Evolutionary conservation across 1,139 yeast genomes (phyloP).

Genomic region (Debaryomyces sp.): DNA sequence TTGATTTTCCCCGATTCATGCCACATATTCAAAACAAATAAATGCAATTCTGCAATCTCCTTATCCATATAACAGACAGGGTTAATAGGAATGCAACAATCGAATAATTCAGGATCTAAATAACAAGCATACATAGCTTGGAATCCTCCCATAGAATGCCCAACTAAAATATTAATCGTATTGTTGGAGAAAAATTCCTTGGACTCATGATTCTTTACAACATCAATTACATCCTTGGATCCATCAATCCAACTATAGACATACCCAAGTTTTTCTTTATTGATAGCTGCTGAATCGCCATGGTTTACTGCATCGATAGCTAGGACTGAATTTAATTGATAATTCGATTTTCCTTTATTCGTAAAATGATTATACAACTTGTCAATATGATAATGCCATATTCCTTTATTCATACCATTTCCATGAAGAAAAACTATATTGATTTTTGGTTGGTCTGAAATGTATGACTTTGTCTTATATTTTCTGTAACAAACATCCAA

Average conservation of each 20-base stretch:
- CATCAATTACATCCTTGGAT: constrained; percentile 50
- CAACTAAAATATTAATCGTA: constrained; percentile 43
- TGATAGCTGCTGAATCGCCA: constrained; percentile 57
- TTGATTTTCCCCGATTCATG: constrained; percentile 10
- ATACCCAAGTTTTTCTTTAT: constrained; percentile 50
- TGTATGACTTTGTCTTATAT: constrained; percentile 17
- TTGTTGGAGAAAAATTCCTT: constrained; percentile 33
- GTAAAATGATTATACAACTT: constrained; percentile 29
- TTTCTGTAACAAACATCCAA: constrained; percentile 27
- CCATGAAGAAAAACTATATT: constrained; percentile 58
- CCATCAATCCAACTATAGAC: constrained; percentile 58
- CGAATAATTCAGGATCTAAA: constrained; percentile 50
- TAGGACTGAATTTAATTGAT: constrained; percentile 34
- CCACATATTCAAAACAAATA: constrained; percentile 11
- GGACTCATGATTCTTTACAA: constrained; percentile 38
- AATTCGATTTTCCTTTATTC: background rate
- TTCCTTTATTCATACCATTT: constrained; percentile 58
- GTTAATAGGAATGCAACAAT: constrained; percentile 52
- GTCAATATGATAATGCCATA: constrained; percentile 58
- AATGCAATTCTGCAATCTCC: constrained; percentile 10
- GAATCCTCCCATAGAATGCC: constrained; percentile 70
- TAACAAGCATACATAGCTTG: constrained; percentile 46
- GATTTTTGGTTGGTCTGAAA: background rate
- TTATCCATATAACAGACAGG: constrained; percentile 47
- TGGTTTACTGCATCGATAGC: constrained; percentile 57